Evolutionary conservation across 306 rosid species (phyloP).

Genomic region (Glycine tomentella): DNA sequence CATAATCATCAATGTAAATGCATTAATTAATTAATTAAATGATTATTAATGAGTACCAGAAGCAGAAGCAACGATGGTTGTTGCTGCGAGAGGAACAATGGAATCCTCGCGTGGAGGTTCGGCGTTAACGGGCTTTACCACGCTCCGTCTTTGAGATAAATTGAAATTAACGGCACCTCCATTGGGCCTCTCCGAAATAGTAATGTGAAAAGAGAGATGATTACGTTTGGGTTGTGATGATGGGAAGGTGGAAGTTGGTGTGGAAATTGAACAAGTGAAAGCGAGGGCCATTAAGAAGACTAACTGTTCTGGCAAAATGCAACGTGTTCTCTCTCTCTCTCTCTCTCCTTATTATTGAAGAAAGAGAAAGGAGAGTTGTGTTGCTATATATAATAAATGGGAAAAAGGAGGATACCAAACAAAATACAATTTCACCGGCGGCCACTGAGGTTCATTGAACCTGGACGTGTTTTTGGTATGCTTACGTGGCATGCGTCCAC

Average conservation of each 20-base stretch:
- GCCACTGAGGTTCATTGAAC: conserved; percentile 58
- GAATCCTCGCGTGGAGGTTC: conserved; percentile 60
- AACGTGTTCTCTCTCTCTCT: too few relatives aligned
- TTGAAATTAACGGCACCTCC: conserved; percentile 36
- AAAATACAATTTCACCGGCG: conserved; percentile 17
- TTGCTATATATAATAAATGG: not conserved
- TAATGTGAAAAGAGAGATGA: not conserved
- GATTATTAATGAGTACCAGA: conserved; percentile 52
- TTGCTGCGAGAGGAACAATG: conserved; percentile 59
- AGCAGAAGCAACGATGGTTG: conserved; percentile 58
- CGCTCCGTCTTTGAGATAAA: conserved; percentile 51
- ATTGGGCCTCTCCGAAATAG: conserved; percentile 36
- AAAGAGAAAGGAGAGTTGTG: not conserved
- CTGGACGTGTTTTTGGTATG: conserved; percentile 35
- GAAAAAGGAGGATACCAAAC: not conserved
- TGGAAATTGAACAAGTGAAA: conserved; percentile 58
- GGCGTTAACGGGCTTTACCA: conserved; percentile 57
- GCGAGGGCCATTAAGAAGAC: conserved; percentile 61
- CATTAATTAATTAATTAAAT: not conserved
- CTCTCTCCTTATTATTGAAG: too few relatives aligned
- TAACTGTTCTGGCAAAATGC: too few relatives aligned
- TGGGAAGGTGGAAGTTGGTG: conserved; percentile 53
- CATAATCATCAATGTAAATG: not conserved
- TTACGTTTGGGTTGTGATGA: conserved; percentile 62
- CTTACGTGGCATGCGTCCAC: conserved; percentile 36